These are phyloP conservation scores for Cubamyces lactineus DNA, from an alignment of 768 basidiomycete species.

Conservation along the genomic window DNA sequence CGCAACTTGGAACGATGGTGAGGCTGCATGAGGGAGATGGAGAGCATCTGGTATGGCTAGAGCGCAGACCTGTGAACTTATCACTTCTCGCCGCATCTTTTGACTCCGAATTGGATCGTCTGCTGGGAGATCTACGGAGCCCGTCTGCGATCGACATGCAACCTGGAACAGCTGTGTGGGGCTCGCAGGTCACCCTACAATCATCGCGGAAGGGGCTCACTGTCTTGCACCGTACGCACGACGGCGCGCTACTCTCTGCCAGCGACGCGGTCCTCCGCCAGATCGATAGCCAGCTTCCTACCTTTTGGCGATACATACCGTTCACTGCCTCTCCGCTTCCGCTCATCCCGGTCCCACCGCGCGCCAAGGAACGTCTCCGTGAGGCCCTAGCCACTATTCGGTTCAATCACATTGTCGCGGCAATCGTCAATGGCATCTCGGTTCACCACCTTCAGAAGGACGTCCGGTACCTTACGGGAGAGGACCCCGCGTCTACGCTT, in stretches of 20 bases:
- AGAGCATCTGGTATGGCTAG: constrained; percentile 60
- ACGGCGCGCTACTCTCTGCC: constrained; percentile 52
- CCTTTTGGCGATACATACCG: constrained; percentile 68
- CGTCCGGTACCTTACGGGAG: constrained; percentile 83
- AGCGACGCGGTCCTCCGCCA: constrained; percentile 37
- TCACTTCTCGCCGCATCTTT: constrained; percentile 38
- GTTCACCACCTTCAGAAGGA: constrained; percentile 65
- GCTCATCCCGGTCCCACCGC: constrained; percentile 57
- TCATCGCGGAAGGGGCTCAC: background rate
- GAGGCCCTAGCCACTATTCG: constrained; percentile 58
- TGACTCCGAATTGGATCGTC: constrained; percentile 16
- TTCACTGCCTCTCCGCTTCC: constrained; percentile 55
- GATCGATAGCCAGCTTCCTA: constrained; percentile 55
- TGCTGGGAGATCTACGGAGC: constrained; percentile 1
- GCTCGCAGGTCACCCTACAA: constrained; percentile 7
- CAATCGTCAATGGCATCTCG: constrained; percentile 70
- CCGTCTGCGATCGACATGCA: background rate
- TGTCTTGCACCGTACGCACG: constrained; percentile 44
- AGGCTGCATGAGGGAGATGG: constrained; percentile 20
- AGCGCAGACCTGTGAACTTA: constrained; percentile 53
- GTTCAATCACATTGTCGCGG: constrained; percentile 71
- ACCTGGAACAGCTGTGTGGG: background rate
- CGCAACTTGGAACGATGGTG: constrained; percentile 34
- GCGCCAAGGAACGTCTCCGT: constrained; percentile 56
- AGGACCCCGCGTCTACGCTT: constrained; percentile 73